Base-by-base conservation (phyloP, 2,329 filamentous ascomycete species). In the Delphinella strobiligena region DNA sequence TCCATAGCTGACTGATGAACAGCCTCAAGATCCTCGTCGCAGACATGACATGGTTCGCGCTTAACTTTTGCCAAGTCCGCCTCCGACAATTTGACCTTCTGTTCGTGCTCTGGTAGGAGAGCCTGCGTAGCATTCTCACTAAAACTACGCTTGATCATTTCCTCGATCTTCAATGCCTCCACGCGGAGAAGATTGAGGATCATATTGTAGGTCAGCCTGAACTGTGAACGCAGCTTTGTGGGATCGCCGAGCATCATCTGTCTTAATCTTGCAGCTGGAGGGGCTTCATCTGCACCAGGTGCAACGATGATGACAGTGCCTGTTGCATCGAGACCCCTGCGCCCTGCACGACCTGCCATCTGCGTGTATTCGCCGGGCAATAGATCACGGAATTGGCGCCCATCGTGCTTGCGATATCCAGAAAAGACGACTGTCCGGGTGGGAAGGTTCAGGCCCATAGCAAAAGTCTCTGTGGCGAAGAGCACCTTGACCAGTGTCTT, bases 111-210 rank as follows among this genome's bases (percentile, higher is more conserved):
- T 0, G 91, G 91, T 1, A 96, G 68, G 10, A 96, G 64, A 46
- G 93, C 88, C 56, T 98, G 91, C 0, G 89, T 96, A 17, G 89
- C 89, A 61, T 98, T 91, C 60, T 98, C 91, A 38, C 89, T 95
- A 68, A 98, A 98, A 59, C 88, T 95, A 49, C 91, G 82, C 71
- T 98, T 98, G 68, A 98, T 98, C 91, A 98, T 98, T 62, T 98
- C 91, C 59, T 98, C 91, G 51, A 98, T 96, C 66, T 95, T 96
- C 48, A 98, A 65, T 2, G 91, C 91, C 60, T 98, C 91, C 2
- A 98, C 91, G 27, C 91, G 81, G 36, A 98, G 69, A 22, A 98
- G 69, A 54, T 96, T 98, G 19, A 98, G 68, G 45, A 98, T 98
- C 91, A 98, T 98, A 63, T 96, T 98, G 68, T 98, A 98, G 0